Percentiles rank a stretch among this genome's conserved stretches.
These are phyloP conservation scores for Waltiozyma solani DNA, from an alignment of 1,139 yeast genomes.

Conservation along the genomic window DNA sequence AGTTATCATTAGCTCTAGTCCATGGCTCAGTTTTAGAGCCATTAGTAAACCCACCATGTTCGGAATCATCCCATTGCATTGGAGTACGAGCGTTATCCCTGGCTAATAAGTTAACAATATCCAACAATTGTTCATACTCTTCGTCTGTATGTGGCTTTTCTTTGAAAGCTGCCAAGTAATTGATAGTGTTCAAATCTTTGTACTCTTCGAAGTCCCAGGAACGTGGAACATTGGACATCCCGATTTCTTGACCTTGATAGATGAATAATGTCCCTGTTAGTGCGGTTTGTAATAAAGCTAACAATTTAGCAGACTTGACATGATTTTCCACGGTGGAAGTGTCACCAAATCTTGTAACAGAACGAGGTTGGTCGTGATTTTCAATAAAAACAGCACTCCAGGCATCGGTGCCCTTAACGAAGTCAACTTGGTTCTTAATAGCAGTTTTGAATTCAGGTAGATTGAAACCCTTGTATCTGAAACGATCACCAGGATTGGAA, in stretches of 20 bases:
- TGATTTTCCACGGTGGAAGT: slow-evolving; percentile 24
- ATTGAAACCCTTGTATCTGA: slow-evolving; percentile 29
- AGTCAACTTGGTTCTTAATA: slow-evolving; percentile 25
- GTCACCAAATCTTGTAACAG: slow-evolving; percentile 41
- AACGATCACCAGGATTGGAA: slow-evolving; percentile 20
- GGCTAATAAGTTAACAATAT: slow-evolving; percentile 29
- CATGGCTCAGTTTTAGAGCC: slow-evolving; percentile 44
- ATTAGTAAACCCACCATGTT: slow-evolving; percentile 39
- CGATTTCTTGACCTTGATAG: slow-evolving; percentile 55
- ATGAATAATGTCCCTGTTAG: slow-evolving; percentile 47
- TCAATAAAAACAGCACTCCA: slow-evolving; percentile 50
- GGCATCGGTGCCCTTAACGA: slow-evolving; percentile 22
- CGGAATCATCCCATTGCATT: slow-evolving; percentile 42
- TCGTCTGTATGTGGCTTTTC: slow-evolving; percentile 25
- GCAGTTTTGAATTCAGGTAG: slow-evolving; percentile 36
- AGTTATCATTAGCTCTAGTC: slow-evolving; percentile 44
- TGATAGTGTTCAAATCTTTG: slow-evolving; percentile 38
- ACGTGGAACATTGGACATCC: slow-evolving; percentile 38
- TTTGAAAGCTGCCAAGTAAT: slow-evolving; percentile 30
- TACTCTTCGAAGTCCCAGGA: slow-evolving; percentile 41
- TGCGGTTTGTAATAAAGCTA: slow-evolving; percentile 35
- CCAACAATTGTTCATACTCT: slow-evolving; percentile 24
- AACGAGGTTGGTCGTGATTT: slow-evolving; percentile 51
- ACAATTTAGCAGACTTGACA: slow-evolving; percentile 33
- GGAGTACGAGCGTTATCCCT: slow-evolving; percentile 53